Conservation (phyloP, 257 asterid genomes). For the Dorcoceras hygrometricum region DNA sequence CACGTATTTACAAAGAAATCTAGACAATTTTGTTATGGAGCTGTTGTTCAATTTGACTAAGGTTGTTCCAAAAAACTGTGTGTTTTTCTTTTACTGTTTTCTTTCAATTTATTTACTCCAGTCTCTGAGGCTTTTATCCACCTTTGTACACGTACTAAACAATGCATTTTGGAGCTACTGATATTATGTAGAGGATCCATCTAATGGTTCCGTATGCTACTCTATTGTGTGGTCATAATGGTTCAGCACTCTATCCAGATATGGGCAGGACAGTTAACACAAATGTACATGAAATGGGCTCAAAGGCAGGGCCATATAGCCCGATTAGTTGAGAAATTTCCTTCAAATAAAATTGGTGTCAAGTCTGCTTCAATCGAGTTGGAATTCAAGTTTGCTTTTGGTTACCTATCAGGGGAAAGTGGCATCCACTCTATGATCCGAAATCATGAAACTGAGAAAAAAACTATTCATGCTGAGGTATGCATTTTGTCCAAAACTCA, state of each 20-base stretch:
- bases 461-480: conserved; percentile 47
- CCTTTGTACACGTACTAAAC: neutral
- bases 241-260: conserved; percentile 37
- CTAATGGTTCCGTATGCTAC: conserved; percentile 14
- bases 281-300: conserved; percentile 83
- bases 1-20: neutral
- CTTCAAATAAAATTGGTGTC: conserved; percentile 42
- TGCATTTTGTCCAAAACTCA: conserved; percentile 5
- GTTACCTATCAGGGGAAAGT: conserved; percentile 72
- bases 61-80: neutral
- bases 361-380: conserved; percentile 59
- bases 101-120: no score
- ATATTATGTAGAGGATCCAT: conserved; percentile 1
- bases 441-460: conserved; percentile 30
- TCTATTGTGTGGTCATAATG: neutral
- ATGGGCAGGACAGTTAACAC: conserved; percentile 57
- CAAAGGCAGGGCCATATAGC: conserved; percentile 62
- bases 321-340: conserved; percentile 58
- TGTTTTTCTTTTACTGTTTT: neutral
- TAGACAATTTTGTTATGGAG: neutral
- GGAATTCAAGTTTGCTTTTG: conserved; percentile 67
- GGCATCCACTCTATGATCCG: conserved; percentile 59
- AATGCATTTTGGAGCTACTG: neutral
- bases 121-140: neutral
- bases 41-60: no score